Conservation (phyloP, 2,329 filamentous ascomycete genomes). For the Elsinoe arachidis region DNA sequence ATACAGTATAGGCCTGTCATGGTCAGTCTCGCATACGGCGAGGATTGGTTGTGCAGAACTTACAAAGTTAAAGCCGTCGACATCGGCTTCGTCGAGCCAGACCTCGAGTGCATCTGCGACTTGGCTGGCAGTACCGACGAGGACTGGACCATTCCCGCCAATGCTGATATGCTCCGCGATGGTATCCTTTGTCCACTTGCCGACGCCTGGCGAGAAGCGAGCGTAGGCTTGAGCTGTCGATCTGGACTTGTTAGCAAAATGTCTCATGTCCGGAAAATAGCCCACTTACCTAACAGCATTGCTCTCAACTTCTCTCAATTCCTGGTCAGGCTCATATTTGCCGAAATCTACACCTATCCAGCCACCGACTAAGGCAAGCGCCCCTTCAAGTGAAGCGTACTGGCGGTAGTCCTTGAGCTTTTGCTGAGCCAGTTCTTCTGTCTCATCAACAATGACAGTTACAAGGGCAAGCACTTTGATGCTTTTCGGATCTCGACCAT, state of each 20-base stretch:
- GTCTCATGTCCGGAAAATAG: background rate
- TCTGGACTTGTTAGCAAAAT: background rate
- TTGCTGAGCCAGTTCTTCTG: slow-evolving; percentile 55
- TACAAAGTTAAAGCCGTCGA: slow-evolving; percentile 64
- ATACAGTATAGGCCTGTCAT: slow-evolving; percentile 49
- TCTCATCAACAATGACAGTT: slow-evolving; percentile 55
- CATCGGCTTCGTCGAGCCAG: slow-evolving; percentile 60
- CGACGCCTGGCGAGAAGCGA: background rate
- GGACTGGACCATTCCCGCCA: slow-evolving; percentile 56
- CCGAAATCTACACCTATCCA: slow-evolving; percentile 63
- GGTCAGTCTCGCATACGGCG: background rate
- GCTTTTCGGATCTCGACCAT: slow-evolving; percentile 48
- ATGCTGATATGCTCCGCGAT: slow-evolving; percentile 60
- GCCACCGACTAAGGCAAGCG: slow-evolving; percentile 61
- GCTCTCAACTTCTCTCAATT: slow-evolving; percentile 33
- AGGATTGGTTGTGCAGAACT: background rate
- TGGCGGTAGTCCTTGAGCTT: slow-evolving; percentile 55
- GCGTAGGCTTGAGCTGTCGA: slow-evolving; percentile 7
- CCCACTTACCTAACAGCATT: slow-evolving; percentile 1
- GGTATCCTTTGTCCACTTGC: slow-evolving; percentile 58
- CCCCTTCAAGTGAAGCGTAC: slow-evolving; percentile 57
- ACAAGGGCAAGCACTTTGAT: slow-evolving; percentile 66
- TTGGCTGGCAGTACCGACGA: slow-evolving; percentile 55
- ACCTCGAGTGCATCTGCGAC: slow-evolving; percentile 60
- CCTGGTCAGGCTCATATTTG: slow-evolving; percentile 54